Evolutionary conservation across 2,329 filamentous ascomycete species (phyloP).

Genomic region (Sordariomycetes sp.): DNA sequence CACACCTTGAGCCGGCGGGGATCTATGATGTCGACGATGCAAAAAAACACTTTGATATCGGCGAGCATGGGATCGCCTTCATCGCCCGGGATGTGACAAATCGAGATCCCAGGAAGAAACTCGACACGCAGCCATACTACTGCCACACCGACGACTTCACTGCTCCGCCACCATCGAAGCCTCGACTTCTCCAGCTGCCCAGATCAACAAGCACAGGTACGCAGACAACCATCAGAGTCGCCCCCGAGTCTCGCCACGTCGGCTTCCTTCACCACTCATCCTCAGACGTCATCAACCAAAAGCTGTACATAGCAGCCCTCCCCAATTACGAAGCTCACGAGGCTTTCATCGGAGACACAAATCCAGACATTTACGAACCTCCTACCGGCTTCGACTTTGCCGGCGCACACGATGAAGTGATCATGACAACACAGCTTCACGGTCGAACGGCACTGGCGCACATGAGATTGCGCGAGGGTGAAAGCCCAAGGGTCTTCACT

Average conservation of each 20-base stretch:
- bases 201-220: conserved; percentile 3
- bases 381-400: conserved; percentile 24
- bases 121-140: conserved; percentile 17
- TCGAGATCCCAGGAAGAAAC: conserved; percentile 5
- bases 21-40: conserved; percentile 15
- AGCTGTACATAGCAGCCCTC: conserved; percentile 21
- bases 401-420: conserved; percentile 18
- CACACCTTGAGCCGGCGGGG: conserved; percentile 18
- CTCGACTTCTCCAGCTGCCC: conserved; percentile 14
- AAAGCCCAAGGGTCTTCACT: conserved; percentile 14
- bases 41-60: conserved; percentile 20
- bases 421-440: conserved; percentile 21
- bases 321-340: conserved; percentile 5
- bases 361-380: conserved; percentile 11
- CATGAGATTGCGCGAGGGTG: conserved; percentile 19
- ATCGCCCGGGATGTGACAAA: conserved; percentile 12
- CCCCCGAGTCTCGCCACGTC: conserved; percentile 24
- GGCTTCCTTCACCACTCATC: conserved; percentile 21
- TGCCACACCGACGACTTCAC: conserved; percentile 19
- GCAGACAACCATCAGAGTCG: conserved; percentile 20
- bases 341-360: conserved; percentile 6
- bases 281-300: conserved; percentile 12
- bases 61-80: conserved; percentile 23
- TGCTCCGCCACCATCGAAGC: conserved; percentile 8
- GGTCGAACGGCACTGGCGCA: conserved; percentile 22